Base-by-base conservation (phyloP, 768 basidiomycete species). In the Cubamyces lactineus region DNA sequence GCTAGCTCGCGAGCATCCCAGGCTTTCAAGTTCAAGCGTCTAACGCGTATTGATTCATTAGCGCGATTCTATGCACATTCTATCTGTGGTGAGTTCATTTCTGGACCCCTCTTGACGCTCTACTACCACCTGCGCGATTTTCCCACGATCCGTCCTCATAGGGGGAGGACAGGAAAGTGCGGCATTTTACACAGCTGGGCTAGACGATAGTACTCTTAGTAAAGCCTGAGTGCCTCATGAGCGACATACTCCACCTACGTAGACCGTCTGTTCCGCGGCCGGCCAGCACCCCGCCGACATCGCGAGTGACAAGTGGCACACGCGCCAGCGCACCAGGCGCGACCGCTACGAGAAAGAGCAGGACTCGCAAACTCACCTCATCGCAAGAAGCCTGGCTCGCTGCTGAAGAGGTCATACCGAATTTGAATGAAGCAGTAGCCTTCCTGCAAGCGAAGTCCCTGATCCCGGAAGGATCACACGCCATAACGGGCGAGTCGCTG, bases 71-170 rank as follows among this genome's bases (percentile, higher is more conserved):
- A 30, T 30, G 28, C 28, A 3, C 28, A 30, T 30, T 30, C 28
- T 30, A 30, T 30, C n/a, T n/a, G n/a, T n/a, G n/a, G n/a, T n/a
- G n/a, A n/a, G n/a, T n/a, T n/a, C n/a, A n/a, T n/a, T n/a, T n/a
- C n/a, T n/a, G 53, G 53, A 55, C 54, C 28, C 54, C 30, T 19
- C 54, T 56, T 56, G 54, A 23, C 45, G 42, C 45, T 23, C 42
- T 56, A 56, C 54, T 43, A 56, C 54, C 54, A 56, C 56, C 56
- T 16, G 42, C 56, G 21, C 1, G 45, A 5, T 39, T 48, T 57
- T 57, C 56, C 56, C 56, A 57, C 56, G 47, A 46, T 57, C 34
- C 46, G 45, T 17, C 45, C 56, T 57, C 56, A 57, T 40, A 48
- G 38, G 56, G 56, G 46, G 56, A 49, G 47, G 45, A 6, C 38